Percentiles rank a stretch among this genome's conserved stretches.
Conservation (phyloP, 768 basidiomycete genomes). For the Mycena filopes region DNA sequence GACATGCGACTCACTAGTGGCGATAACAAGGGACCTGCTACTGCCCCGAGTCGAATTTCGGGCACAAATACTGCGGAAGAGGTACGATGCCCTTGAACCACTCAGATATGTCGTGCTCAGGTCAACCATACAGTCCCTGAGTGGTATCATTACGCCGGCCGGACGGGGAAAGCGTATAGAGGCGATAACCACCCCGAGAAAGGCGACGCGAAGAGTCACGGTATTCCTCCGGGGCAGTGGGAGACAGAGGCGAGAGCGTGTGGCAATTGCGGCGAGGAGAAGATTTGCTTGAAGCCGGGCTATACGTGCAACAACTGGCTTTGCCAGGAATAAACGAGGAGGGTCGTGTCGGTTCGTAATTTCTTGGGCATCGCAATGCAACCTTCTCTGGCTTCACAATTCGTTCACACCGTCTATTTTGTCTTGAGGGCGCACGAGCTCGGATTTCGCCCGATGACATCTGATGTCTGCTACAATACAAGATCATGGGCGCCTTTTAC, state of each 20-base stretch:
- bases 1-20: background rate
- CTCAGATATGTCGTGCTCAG: background rate
- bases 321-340: background rate
- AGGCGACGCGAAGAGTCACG: background rate
- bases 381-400: no score
- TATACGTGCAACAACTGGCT: conserved; percentile 6
- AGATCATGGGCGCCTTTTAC: no score
- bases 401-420: no score
- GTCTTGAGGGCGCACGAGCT: no score
- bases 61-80: conserved; percentile 15
- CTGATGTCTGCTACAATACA: no score
- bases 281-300: conserved; percentile 9
- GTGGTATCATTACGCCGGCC: conserved; percentile 14
- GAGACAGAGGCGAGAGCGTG: conserved; percentile 9
- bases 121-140: conserved; percentile 16
- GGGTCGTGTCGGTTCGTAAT: no score
- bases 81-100: background rate
- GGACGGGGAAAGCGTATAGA: conserved; percentile 2
- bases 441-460: no score
- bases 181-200: conserved; percentile 15
- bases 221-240: background rate
- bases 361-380: no score
- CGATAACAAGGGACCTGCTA: conserved; percentile 21
- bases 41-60: conserved; percentile 25
- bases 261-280: conserved; percentile 13